Percentiles rank a stretch among this genome's conserved stretches.
phyloP scores from a whole-genome alignment of 176 grass and related monocot genomes.

The Areca catechu region DNA sequence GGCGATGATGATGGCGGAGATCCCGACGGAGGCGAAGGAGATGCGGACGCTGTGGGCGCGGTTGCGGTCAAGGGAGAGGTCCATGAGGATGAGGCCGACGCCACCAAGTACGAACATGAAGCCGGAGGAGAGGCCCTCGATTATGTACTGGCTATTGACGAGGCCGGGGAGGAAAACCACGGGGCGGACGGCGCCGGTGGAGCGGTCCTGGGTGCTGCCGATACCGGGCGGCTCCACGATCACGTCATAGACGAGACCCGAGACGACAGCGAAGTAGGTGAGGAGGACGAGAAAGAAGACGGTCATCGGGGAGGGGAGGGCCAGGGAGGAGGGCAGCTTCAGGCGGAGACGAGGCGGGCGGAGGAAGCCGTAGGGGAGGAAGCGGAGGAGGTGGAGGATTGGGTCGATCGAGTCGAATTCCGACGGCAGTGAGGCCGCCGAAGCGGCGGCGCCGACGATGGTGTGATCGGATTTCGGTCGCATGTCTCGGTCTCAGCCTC shows the following conservation, averaged over 20 bases:
- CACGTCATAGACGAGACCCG: conserved; percentile 84
- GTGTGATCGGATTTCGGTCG: conserved; percentile 45
- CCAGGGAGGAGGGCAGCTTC: conserved; percentile 65
- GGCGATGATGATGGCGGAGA: conserved; percentile 41
- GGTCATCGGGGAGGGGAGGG: conserved; percentile 68
- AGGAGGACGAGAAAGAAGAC: conserved; percentile 78
- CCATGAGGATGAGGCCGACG: conserved; percentile 73
- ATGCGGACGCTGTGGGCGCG: conserved; percentile 61
- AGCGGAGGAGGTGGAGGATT: conserved; percentile 48
- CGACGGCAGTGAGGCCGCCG: conserved; percentile 17
- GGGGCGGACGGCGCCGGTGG: conserved; percentile 68
- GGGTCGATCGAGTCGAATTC: conserved; percentile 55
- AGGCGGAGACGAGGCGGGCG: conserved; percentile 78
- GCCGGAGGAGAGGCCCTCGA: conserved; percentile 93
- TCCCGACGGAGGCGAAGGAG: conserved; percentile 55
- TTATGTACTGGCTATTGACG: conserved; percentile 97
- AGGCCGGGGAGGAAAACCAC: conserved; percentile 80
- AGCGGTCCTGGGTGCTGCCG: conserved; percentile 67
- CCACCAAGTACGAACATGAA: conserved; percentile 94
- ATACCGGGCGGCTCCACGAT: conserved; percentile 93
- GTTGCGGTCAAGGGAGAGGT: conserved; percentile 73
- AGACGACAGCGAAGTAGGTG: conserved; percentile 89
- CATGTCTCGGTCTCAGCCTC: background rate
- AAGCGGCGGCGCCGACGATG: conserved; percentile 9
- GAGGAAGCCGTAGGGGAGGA: conserved; percentile 77